Evolutionary conservation across 345 rosid genomes (phyloP).

Genomic region (Dimocarpus longan): DNA sequence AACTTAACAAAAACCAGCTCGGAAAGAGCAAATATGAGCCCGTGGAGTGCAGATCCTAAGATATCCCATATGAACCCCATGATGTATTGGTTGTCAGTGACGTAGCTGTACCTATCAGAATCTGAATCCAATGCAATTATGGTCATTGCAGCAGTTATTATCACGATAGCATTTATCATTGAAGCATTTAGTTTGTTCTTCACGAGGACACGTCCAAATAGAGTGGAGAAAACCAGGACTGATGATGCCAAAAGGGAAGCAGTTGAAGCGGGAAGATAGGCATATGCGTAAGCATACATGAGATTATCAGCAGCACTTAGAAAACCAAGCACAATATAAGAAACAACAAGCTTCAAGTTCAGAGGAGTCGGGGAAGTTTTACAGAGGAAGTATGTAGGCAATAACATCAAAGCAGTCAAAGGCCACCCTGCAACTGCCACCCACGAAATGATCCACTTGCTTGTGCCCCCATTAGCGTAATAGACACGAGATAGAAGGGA

Average conservation of each 20-base stretch:
- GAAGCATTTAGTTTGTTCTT: conserved; percentile 68
- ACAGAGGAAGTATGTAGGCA: conserved; percentile 53
- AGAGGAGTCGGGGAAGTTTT: conserved; percentile 62
- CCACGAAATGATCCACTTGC: conserved; percentile 98
- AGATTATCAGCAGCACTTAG: conserved; percentile 80
- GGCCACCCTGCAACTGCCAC: conserved; percentile 90
- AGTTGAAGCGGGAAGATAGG: conserved; percentile 88
- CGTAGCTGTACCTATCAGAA: conserved; percentile 59
- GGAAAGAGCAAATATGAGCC: conserved; percentile 82
- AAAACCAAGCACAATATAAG: conserved; percentile 66
- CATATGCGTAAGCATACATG: conserved; percentile 86
- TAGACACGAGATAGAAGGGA: conserved; percentile 76
- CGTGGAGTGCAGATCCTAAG: conserved; percentile 81
- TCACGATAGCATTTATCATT: conserved; percentile 62
- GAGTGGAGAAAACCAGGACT: conserved; percentile 68
- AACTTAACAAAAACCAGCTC: conserved; percentile 75
- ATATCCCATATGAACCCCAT: conserved; percentile 84
- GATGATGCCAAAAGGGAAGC: conserved; percentile 85
- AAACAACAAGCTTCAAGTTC: conserved; percentile 47
- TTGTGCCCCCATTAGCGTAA: conserved; percentile 68
- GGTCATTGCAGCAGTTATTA: conserved; percentile 71
- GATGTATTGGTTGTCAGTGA: conserved; percentile 55
- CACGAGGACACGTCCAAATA: conserved; percentile 68
- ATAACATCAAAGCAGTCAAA: conserved; percentile 54
- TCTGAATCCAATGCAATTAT: conserved; percentile 75